Conservation (phyloP, 495 filamentous ascomycete genomes). For the Penicillium maclennaniae region DNA sequence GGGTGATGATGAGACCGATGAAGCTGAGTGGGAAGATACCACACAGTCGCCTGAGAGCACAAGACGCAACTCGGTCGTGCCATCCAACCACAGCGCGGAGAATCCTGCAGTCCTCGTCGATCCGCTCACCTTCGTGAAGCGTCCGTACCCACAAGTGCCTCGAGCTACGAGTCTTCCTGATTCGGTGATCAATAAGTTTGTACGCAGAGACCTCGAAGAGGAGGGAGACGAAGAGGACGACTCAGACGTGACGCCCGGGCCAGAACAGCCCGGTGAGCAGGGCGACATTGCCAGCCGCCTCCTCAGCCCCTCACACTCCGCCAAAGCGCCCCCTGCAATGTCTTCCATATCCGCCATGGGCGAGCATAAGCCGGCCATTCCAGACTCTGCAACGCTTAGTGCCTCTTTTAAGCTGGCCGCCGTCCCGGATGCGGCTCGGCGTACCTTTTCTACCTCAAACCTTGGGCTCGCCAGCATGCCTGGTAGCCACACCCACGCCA, state of each 20-base stretch:
- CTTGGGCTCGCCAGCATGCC: constrained; percentile 25
- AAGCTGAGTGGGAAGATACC: constrained; percentile 49
- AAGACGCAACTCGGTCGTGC: constrained; percentile 42
- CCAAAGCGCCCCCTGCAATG: constrained; percentile 48
- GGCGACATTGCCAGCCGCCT: constrained; percentile 40
- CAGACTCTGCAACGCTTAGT: constrained; percentile 34
- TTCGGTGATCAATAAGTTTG: constrained; percentile 35
- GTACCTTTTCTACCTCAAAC: constrained; percentile 29
- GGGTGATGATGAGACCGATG: constrained; percentile 44
- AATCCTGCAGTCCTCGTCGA: constrained; percentile 41
- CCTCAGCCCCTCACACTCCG: constrained; percentile 38
- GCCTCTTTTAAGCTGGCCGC: constrained; percentile 37
- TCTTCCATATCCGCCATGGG: constrained; percentile 47
- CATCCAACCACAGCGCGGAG: constrained; percentile 39
- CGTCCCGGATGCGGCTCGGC: constrained; percentile 34
- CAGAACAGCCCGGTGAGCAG: constrained; percentile 24
- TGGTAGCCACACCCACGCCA: constrained; percentile 29
- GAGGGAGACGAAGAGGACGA: constrained; percentile 25
- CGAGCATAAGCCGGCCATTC: constrained; percentile 19
- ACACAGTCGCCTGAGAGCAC: constrained; percentile 51
- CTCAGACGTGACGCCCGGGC: constrained; percentile 11
- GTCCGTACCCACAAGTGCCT: constrained; percentile 41
- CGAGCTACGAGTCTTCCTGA: constrained; percentile 47
- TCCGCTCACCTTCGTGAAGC: constrained; percentile 47
- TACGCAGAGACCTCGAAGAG: constrained; percentile 20